Base-by-base conservation (phyloP, 176 grass and related monocot species). In the Dactylis glomerata region DNA sequence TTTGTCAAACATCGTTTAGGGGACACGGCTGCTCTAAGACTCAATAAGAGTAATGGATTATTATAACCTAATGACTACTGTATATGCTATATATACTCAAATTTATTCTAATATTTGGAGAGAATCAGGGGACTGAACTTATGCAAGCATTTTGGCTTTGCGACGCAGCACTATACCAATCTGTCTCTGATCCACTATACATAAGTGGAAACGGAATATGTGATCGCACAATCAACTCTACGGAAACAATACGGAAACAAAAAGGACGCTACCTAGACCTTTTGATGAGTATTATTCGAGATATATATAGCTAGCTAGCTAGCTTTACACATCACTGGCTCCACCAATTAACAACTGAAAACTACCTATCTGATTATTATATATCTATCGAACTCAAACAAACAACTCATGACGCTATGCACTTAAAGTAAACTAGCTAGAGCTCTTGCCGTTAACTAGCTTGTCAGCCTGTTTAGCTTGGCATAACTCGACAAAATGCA, bases 401-500 rank as follows among this genome's bases (percentile, higher is more conserved):
- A 77, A 30, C 32, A 65, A 45, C 70, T 55, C 66, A 90, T 71
- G 52, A 46, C 16, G 70, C 73, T 65, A 74, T 83, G 73, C 66
- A 42, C n/a, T 78, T 55, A 47, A 3, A 65, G 30, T 86, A 90
- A 86, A 65, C 12, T 45, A 49, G 40, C 23, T 44, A 61, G 77
- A 81, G 15, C 62, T 22, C 26, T 34, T 73, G 63, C 79, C 83
- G 88, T 86, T 82, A 86, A 85, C 88, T 73, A 86, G 73, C 73
- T 86, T 79, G 79, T 83, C 55, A 66, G 11, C 66, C 13, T 52
- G 42, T 76, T 72, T 5, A 73, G 47, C 22, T 45, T 33, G 58
- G 16, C 73, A 73, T 79, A 90, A 79, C 80, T 17, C 58, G 71
- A 90, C 84, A 86, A 86, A 55, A 82, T 31, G 23, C 33, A 82